These are phyloP conservation scores for Aspergillus neoniger DNA, from an alignment of 2,329 filamentous ascomycete species.

Conservation along the genomic window DNA sequence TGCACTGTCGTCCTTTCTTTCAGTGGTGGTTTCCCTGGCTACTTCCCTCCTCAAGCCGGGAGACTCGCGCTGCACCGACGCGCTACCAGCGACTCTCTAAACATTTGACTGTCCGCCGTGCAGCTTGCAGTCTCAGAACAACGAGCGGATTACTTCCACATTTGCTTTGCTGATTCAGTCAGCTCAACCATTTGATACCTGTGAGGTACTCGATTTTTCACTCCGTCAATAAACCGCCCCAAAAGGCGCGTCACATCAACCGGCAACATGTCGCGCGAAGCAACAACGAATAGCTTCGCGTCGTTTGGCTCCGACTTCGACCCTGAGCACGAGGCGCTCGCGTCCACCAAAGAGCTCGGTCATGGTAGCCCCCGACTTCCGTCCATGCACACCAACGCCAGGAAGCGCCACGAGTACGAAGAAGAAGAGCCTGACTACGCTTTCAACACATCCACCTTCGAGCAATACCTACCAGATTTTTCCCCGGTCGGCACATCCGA, in stretches of 20 bases:
- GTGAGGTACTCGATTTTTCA: neutral
- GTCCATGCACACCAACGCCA: conserved; percentile 24
- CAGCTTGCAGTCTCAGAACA: neutral
- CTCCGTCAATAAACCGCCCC: neutral
- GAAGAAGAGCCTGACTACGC: conserved; percentile 45
- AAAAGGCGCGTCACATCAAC: conserved; percentile 8
- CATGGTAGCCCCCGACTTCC: conserved; percentile 28
- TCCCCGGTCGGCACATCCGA: conserved; percentile 45
- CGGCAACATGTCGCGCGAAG: conserved; percentile 25
- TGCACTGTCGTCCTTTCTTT: neutral
- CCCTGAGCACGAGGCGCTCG: conserved; percentile 45
- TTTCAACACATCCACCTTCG: conserved; percentile 50
- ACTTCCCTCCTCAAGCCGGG: conserved; percentile 4
- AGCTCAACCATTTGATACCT: neutral
- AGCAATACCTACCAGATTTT: conserved; percentile 52
- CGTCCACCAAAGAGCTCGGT: conserved; percentile 41
- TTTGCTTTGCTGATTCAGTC: too few species aligned
- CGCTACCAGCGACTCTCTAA: conserved; percentile 15
- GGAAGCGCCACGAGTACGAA: conserved; percentile 16
- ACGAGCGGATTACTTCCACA: neutral
- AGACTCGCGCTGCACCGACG: conserved; percentile 17
- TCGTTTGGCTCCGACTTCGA: conserved; percentile 44
- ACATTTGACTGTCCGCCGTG: conserved; percentile 7
- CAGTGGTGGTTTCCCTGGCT: conserved; percentile 8
- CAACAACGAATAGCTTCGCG: conserved; percentile 32